These are phyloP conservation scores for Sclerotiophoma versabilis DNA, from an alignment of 2,329 filamentous ascomycete genomes.

Conservation along the genomic window DNA sequence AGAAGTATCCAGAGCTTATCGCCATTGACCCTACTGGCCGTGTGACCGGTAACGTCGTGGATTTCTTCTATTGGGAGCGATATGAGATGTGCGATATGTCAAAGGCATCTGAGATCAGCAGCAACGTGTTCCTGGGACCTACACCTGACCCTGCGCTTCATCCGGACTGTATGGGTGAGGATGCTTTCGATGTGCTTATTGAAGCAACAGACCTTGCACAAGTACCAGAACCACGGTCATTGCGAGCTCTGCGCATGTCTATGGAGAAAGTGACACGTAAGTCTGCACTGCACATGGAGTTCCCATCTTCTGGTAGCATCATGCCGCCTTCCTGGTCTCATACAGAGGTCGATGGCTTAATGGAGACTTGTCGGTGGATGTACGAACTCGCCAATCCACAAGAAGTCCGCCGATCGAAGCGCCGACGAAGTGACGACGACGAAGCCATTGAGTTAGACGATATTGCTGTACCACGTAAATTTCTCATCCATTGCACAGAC, in stretches of 20 bases:
- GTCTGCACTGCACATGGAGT: conserved; percentile 71
- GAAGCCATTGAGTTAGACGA: conserved; percentile 65
- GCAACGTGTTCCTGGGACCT: conserved; percentile 89
- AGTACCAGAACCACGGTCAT: conserved; percentile 71
- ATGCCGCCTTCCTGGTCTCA: conserved; percentile 84
- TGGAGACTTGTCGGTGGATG: conserved; percentile 90
- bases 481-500: conserved; percentile 92
- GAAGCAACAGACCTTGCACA: conserved; percentile 87
- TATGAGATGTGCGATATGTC: conserved; percentile 95
- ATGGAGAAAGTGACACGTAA: conserved; percentile 53
- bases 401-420: conserved; percentile 50
- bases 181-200: conserved; percentile 82
- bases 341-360: conserved; percentile 79
- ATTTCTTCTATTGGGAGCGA: conserved; percentile 89
- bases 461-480: conserved; percentile 61
- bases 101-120: conserved; percentile 82
- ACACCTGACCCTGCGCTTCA: conserved; percentile 73
- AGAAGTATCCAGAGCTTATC: conserved; percentile 72
- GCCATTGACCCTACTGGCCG: conserved; percentile 75
- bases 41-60: conserved; percentile 78
- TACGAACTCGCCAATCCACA: conserved; percentile 78
- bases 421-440: conserved; percentile 52
- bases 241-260: conserved; percentile 68
- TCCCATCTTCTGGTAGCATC: conserved; percentile 94
- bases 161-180: conserved; percentile 49